Evolutionary conservation across 2,329 filamentous ascomycete species (phyloP).

Genomic region (Fusarium burgessii): DNA sequence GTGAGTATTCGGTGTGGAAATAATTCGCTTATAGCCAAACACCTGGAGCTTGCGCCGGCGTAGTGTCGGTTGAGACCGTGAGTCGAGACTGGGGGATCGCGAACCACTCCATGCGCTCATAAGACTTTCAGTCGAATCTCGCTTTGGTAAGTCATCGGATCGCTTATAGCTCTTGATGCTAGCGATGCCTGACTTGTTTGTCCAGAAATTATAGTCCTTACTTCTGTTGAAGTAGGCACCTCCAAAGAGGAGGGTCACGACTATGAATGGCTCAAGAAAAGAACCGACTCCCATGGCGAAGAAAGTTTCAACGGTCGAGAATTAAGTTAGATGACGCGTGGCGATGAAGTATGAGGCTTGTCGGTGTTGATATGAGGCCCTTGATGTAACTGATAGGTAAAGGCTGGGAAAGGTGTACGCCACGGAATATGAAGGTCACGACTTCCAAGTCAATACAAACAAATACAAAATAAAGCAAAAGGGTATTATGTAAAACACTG

Average conservation of each 20-base stretch:
- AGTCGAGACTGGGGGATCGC: constrained; percentile 45
- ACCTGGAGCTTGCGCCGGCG: constrained; percentile 52
- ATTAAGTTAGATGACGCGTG: background rate
- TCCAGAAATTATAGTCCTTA: constrained; percentile 51
- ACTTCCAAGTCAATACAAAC: background rate
- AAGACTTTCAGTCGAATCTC: constrained; percentile 44
- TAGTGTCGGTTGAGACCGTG: constrained; percentile 45
- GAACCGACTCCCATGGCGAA: constrained; percentile 55
- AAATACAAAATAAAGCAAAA: background rate
- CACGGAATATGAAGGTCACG: background rate
- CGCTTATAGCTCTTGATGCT: constrained; percentile 44
- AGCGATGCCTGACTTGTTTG: constrained; percentile 38
- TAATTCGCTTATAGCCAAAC: constrained; percentile 48
- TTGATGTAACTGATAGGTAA: background rate
- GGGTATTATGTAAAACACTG: background rate
- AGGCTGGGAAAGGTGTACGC: background rate
- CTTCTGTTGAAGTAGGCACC: constrained; percentile 60
- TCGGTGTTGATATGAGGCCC: background rate
- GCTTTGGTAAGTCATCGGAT: constrained; percentile 48
- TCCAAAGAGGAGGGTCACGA: constrained; percentile 58
- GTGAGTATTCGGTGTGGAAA: constrained; percentile 51
- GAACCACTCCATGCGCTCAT: constrained; percentile 43
- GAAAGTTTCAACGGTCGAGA: background rate
- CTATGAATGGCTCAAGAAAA: constrained; percentile 57
- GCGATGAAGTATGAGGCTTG: background rate